phyloP scores from a whole-genome alignment of 495 filamentous ascomycete species.

The Geoglossum glabrum region DNA sequence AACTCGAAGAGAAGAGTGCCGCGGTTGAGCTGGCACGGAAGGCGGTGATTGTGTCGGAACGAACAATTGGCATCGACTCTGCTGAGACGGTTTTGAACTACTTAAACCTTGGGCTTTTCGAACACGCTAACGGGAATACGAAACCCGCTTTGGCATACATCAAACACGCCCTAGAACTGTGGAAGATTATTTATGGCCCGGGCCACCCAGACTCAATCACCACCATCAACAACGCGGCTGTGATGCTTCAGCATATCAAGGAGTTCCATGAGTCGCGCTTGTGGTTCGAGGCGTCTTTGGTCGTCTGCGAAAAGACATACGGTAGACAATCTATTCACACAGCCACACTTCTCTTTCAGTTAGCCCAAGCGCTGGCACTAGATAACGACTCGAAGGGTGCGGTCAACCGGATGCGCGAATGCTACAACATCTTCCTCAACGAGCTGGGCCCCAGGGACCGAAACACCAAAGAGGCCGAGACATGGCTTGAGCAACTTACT shows the following conservation, averaged over 20 bases:
- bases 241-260: constrained; percentile 92
- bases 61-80: constrained; percentile 85
- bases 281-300: constrained; percentile 89
- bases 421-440: constrained; percentile 79
- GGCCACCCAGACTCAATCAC: constrained; percentile 96
- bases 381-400: constrained; percentile 83
- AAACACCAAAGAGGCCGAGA: constrained; percentile 87
- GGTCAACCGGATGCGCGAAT: constrained; percentile 80
- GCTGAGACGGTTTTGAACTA: constrained; percentile 85
- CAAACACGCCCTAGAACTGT: constrained; percentile 81
- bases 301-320: constrained; percentile 69
- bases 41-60: constrained; percentile 85
- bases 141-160: constrained; percentile 65
- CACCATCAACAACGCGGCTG: constrained; percentile 94
- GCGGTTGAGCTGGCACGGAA: constrained; percentile 92
- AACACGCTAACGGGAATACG: constrained; percentile 79
- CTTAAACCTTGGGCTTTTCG: constrained; percentile 87
- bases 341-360: constrained; percentile 91
- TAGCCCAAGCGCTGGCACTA: constrained; percentile 81
- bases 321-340: constrained; percentile 76
- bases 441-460: constrained; percentile 72
- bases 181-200: constrained; percentile 89
- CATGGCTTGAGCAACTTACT: constrained; percentile 90
- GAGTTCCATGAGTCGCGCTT: constrained; percentile 76
- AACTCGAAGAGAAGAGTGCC: constrained; percentile 84